Evolutionary conservation across 352 stramenopile genomes (phyloP).

Genomic region (Phytophthora brassicae): DNA sequence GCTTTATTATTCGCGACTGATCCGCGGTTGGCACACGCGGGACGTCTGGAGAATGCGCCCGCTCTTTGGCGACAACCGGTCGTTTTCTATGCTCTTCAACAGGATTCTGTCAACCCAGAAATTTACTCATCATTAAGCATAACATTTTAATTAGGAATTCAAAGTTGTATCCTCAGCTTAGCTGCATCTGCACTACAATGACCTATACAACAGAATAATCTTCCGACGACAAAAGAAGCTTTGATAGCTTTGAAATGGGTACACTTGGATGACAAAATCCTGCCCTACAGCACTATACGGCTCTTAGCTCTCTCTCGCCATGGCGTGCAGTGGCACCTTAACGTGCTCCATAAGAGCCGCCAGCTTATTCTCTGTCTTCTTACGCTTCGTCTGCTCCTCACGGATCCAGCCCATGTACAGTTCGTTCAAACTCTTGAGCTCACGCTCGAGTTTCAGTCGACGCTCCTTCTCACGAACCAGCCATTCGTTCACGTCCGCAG

Average conservation of each 20-base stretch:
- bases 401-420: slow-evolving; percentile 87
- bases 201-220: slow-evolving; percentile 7
- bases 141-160: too few relatives aligned
- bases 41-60: background rate
- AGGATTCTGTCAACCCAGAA: background rate
- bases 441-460: slow-evolving; percentile 69
- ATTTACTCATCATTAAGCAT: too few relatives aligned
- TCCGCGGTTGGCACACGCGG: slow-evolving; percentile 3
- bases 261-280: slow-evolving; percentile 3
- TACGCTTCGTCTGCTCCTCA: slow-evolving; percentile 78
- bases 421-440: slow-evolving; percentile 80
- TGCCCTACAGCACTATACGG: too few relatives aligned
- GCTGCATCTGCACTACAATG: too few relatives aligned
- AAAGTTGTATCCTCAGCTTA: too few relatives aligned
- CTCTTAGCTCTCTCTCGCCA: slow-evolving; percentile 13
- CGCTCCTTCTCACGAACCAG: slow-evolving; percentile 71
- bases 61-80: slow-evolving; percentile 17
- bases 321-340: slow-evolving; percentile 13
- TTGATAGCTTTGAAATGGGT: slow-evolving; percentile 14
- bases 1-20: slow-evolving; percentile 36
- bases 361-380: slow-evolving; percentile 62
- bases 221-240: background rate
- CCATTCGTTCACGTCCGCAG: slow-evolving; percentile 67
- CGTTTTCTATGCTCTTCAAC: slow-evolving; percentile 11
- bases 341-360: slow-evolving; percentile 41